Base-by-base conservation (phyloP, 768 basidiomycete species). In the Filobasidium wieringae region DNA sequence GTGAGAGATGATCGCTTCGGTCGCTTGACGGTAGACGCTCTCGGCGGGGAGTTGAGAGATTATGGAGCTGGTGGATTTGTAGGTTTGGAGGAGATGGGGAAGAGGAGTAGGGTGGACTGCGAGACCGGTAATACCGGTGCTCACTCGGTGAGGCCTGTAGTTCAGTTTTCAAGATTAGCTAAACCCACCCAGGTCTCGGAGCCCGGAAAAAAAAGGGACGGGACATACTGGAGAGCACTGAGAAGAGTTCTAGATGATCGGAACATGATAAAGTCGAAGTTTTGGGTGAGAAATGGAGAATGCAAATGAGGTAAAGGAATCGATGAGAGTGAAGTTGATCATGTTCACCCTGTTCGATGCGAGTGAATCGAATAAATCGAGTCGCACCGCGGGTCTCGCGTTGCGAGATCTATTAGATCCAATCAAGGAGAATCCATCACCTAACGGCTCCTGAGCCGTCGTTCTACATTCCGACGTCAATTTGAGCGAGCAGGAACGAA, bases 41-140 rank as follows among this genome's bases (percentile, higher is more conserved):
- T 84, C 80, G 61, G 78, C 73, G n/a, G 92, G 92, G 60, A 95
- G 79, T 24, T 63, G 74, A 8, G 80, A 75, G 51, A 93, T 81
- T 6, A 79, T 74, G 30, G 80, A 72, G 54, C 95, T 82, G 6
- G 91, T 95, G 52, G 80, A 78, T 68, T 84, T 77, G 78, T 92
- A 93, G 49, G 84, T 84, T 65, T 80, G 76, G 53, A 78, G 71
- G 63, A 97, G 81, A 57, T 80, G 82, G 12, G 88, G 87, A 19
- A 97, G 79, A 9, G 92, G 91, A 65, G 87, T 80, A 27, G 82
- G 81, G 72, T 93, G 89, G 5, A 89, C 87, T 8, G 80, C 76
- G 51, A 95, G 82, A 54, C 92, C 92, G 7, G 84, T 80, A 60
- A 93, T 81, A 50, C 88, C 88, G 9, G 92, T 95, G n/a, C 87